phyloP scores from a whole-genome alignment of 495 filamentous ascomycete genomes.

The Margaritispora aquatica region DNA sequence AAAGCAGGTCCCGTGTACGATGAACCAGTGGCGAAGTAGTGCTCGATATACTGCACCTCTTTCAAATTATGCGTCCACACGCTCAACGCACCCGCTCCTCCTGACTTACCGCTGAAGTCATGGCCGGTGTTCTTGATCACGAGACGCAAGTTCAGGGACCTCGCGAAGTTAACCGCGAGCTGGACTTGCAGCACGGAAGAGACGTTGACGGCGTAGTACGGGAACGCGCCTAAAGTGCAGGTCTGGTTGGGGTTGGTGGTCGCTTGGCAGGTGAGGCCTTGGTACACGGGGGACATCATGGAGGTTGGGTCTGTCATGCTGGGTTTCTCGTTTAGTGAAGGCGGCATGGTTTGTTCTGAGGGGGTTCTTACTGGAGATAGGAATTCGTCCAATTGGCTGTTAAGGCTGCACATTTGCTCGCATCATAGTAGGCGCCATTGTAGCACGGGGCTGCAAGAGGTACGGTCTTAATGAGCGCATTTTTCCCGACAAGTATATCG shows the following conservation, averaged over 20 bases:
- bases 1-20: constrained; percentile 34
- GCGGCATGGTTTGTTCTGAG: not conserved
- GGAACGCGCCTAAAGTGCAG: constrained; percentile 30
- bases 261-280: constrained; percentile 9
- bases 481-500: constrained; percentile 35
- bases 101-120: constrained; percentile 42
- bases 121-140: constrained; percentile 60
- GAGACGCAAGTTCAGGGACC: constrained; percentile 48
- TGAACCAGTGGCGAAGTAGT: not conserved
- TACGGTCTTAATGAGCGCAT: constrained; percentile 42
- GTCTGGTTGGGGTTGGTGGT: not conserved
- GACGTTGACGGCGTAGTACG: constrained; percentile 40
- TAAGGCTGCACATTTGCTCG: not conserved
- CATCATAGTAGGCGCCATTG: constrained; percentile 33
- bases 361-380: not conserved
- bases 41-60: constrained; percentile 5
- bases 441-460: constrained; percentile 49
- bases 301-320: constrained; percentile 3
- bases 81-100: constrained; percentile 14
- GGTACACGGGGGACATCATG: constrained; percentile 1
- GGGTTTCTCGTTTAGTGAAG: too few relatives aligned
- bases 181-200: constrained; percentile 33
- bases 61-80: constrained; percentile 22
- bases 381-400: constrained; percentile 4
- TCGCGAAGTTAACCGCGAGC: constrained; percentile 36